Conservation (phyloP, 495 filamentous ascomycete genomes). For the Lineolata rhizophorae region DNA sequence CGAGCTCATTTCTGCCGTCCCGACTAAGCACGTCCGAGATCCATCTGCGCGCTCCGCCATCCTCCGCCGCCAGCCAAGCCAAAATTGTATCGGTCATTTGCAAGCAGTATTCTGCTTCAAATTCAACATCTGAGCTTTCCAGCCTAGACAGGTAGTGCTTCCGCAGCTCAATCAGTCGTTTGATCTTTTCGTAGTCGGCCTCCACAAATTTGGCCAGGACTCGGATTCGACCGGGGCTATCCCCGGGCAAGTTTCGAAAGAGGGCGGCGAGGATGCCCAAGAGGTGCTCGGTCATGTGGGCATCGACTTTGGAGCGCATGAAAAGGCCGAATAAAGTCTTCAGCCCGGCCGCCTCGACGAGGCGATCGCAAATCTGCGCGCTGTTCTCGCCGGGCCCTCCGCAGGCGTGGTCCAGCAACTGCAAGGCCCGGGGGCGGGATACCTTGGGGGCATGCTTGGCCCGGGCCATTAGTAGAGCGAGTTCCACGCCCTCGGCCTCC, state of each 20-base stretch:
- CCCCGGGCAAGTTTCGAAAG: slow-evolving; percentile 54
- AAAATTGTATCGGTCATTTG: slow-evolving; percentile 76
- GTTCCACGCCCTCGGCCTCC: slow-evolving; percentile 79
- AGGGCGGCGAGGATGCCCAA: slow-evolving; percentile 76
- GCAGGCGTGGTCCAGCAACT: slow-evolving; percentile 67
- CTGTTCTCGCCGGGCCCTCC: slow-evolving; percentile 28
- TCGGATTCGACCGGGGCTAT: slow-evolving; percentile 61
- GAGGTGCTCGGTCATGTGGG: slow-evolving; percentile 55
- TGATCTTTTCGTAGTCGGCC: slow-evolving; percentile 73
- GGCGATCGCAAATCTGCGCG: slow-evolving; percentile 35
- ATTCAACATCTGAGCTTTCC: slow-evolving; percentile 33
- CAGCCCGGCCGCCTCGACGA: slow-evolving; percentile 70
- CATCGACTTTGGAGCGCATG: slow-evolving; percentile 63
- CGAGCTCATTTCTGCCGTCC: too few species aligned
- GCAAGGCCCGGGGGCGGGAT: slow-evolving; percentile 52
- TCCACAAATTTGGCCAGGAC: slow-evolving; percentile 88
- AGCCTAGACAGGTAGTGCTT: slow-evolving; percentile 48
- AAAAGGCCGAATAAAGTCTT: slow-evolving; percentile 72
- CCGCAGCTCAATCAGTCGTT: slow-evolving; percentile 44
- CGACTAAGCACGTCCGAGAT: too few species aligned
- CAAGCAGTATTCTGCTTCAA: slow-evolving; percentile 50
- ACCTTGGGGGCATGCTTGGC: slow-evolving; percentile 70
- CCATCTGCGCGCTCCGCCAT: slow-evolving; percentile 69
- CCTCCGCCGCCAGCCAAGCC: slow-evolving; percentile 86
- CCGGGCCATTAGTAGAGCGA: slow-evolving; percentile 72